Conservation (phyloP, 2,329 filamentous ascomycete genomes). For the Arthroderma sp. region DNA sequence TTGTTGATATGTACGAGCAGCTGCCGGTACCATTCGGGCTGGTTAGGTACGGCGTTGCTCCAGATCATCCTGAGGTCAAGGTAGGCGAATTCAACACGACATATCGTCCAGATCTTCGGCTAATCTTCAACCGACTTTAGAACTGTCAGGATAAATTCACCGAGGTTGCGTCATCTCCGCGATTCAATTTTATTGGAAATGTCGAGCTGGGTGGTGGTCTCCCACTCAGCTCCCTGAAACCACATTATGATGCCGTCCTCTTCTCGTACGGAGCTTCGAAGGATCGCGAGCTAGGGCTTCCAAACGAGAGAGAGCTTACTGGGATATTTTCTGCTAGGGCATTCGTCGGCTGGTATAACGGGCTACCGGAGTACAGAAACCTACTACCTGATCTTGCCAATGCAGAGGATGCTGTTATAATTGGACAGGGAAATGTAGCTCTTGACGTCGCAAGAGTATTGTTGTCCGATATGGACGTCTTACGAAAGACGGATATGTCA, state of each 20-base stretch:
- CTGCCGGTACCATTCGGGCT: constrained; percentile 86
- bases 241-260: constrained; percentile 81
- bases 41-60: constrained; percentile 89
- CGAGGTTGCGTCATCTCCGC: constrained; percentile 67
- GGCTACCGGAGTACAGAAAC: constrained; percentile 66
- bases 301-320: constrained; percentile 57
- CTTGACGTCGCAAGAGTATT: constrained; percentile 85
- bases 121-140: constrained; percentile 34
- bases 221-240: constrained; percentile 55
- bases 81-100: constrained; percentile 37
- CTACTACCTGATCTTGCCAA: constrained; percentile 60
- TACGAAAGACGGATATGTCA: constrained; percentile 78
- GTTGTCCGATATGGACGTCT: constrained; percentile 58
- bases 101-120: background rate
- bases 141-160: constrained; percentile 93
- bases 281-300: constrained; percentile 66
- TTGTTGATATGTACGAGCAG: constrained; percentile 92
- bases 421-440: constrained; percentile 94
- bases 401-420: constrained; percentile 71
- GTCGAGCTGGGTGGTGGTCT: constrained; percentile 62
- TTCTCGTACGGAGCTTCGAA: constrained; percentile 86
- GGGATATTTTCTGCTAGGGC: constrained; percentile 80
- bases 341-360: constrained; percentile 98
- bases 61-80: constrained; percentile 97
- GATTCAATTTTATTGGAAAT: constrained; percentile 88